Percentiles rank a stretch among this genome's conserved stretches.
Evolutionary conservation across 2,329 filamentous ascomycete genomes (phyloP).

Genomic region (Calonectria honghensis): DNA sequence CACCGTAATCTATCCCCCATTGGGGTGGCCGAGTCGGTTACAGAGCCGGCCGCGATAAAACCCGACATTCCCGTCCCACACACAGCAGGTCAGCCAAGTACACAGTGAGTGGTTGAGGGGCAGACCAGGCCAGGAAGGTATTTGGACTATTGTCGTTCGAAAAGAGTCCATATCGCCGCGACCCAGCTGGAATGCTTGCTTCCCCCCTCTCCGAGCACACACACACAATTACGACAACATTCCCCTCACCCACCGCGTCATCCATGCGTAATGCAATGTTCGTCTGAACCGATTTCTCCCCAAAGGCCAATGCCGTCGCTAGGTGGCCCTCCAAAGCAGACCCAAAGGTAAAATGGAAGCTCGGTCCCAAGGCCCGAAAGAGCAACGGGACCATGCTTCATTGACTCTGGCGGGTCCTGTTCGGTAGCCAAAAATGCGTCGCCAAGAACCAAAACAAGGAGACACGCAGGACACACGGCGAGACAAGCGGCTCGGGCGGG

Average conservation of each 20-base stretch:
- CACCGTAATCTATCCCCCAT: constrained; percentile 2
- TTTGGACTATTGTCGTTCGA: not conserved
- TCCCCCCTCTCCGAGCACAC: not conserved
- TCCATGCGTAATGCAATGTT: constrained; percentile 17
- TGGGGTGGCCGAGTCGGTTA: constrained; percentile 1
- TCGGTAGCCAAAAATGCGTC: constrained; percentile 2
- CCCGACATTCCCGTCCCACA: constrained; percentile 18
- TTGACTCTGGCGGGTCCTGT: not conserved
- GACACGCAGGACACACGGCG: not conserved
- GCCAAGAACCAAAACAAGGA: constrained; percentile 11
- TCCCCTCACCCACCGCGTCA: constrained; percentile 19
- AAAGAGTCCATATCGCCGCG: constrained; percentile 5
- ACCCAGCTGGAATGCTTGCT: not conserved
- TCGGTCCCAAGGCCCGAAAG: not conserved
- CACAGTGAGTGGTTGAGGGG: too few relatives aligned
- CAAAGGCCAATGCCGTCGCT: not conserved
- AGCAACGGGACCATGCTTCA: not conserved
- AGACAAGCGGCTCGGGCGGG: constrained; percentile 10
- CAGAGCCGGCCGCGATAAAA: not conserved
- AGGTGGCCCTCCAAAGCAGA: not conserved
- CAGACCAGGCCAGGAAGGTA: not conserved
- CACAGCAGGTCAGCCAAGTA: not conserved
- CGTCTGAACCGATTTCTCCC: not conserved
- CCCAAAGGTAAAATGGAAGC: not conserved
- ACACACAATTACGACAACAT: constrained; percentile 12